Evolutionary conservation across 495 filamentous ascomycete genomes (phyloP), one percentile per base, ranked within the genome.

Genomic region (Xylaria acuta): DNA sequence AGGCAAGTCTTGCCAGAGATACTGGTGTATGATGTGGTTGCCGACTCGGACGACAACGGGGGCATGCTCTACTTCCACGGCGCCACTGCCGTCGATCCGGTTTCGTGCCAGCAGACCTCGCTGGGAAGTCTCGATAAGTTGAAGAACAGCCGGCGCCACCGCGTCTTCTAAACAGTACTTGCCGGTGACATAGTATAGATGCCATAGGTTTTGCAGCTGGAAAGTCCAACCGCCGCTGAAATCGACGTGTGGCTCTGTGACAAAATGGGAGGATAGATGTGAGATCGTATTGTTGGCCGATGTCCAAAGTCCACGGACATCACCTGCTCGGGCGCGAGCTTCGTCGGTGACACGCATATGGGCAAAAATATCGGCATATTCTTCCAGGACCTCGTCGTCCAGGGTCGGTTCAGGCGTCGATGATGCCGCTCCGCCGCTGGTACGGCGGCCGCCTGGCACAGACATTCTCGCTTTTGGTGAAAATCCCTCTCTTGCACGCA

Each of bases 211-310:
- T 38, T 73, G 71, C 14, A 73, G 64, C 30, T 73, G 71, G 49
- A 69, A 69, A 25, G 71, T 73, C 71, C 71, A 73, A 9, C 64
- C 71, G 25, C 71, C 65, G 27, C 41, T 69, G 56, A 73, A 73
- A 22, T 71, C 72, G n/a, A 59, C 53, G n/a, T 76, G 72, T 14
- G 75, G 75, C 49, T 74, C 68, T 3, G 75, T 76, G 47, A 76
- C 72, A 38, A 76, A 76, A 30, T 51, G 71, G 0, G 71, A 73
- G 47, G 71, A 73, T 27, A 73, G 41, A 25, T 73, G 71, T 73
- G 71, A 62, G 20, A 73, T 64, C 5, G 64, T 73, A 36, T 64
- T 68, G 64, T 53, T 60, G 0, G 71, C 71, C 34, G 71, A 68
- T 16, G 56, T 64, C 58, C 53, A 73, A 9, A 73, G 71, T 45